Evolutionary conservation across 805 yeast species (phyloP), one percentile per base, ranked within the genome.

Genomic region (Schizosaccharomyces lindneri): DNA sequence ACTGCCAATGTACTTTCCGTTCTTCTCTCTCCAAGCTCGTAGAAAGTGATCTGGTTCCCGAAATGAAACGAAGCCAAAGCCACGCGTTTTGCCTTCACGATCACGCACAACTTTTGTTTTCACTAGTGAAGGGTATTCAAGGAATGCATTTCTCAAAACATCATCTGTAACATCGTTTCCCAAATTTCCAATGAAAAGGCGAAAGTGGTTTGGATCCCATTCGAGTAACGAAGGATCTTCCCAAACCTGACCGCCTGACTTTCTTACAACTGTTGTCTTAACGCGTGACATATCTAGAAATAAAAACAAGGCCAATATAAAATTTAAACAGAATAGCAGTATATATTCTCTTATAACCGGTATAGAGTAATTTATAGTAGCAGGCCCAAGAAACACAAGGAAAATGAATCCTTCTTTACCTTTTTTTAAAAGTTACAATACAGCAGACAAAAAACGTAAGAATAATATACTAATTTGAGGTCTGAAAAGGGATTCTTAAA

Each of bases 61-160:
- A 69, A 85, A 85, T 5, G 86, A 80, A 15, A 85, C 83, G 69
- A 85, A 85, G 6, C 88, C 94, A 68, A 73, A 85, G 3, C 94
- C 93, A 67, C 79, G 81, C 63, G 76, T 75, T 64, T 75, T 76
- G 7, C 72, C 74, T 0, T 78, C 72, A 39, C 70, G 71, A 64
- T 81, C 85, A 51, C 69, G 63, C 0, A 87, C 85, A 0, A 84
- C 84, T 61, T 78, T 75, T 5, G 79, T 84, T 65, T 81, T 81
- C 7, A 78, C 71, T 63, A 84, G 68, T 2, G 83, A 76, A 15
- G 76, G 70, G 67, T 76, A 85, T 60, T 74, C 71, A 0, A 71
- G 67, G 67, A 85, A 84, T 0, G 85, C 81, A 27, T 73, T 69
- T n/a, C 70, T 66, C n/a, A 85, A 72, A 59, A 79, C 65, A 21